Evolutionary conservation across 2,329 filamentous ascomycete genomes (phyloP).

Genomic region (Graphilbum ipis-grandicollis): DNA sequence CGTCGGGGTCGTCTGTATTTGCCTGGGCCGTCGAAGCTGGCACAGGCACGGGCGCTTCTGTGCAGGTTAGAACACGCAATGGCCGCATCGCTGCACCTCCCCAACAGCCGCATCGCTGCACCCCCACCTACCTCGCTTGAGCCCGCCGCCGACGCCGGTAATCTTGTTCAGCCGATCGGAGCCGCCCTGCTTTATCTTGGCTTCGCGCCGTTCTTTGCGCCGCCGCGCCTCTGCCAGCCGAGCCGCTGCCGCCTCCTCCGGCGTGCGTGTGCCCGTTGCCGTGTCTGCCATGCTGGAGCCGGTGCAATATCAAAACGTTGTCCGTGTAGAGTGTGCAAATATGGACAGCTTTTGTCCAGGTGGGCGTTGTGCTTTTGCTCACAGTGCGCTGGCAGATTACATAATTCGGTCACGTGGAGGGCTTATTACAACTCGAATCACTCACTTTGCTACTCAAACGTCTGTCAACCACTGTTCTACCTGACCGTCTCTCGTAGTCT

Average conservation of each 20-base stretch:
- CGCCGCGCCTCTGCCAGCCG: conserved; percentile 41
- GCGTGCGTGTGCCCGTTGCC: conserved; percentile 8
- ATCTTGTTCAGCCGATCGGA: conserved; percentile 57
- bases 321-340: too few species aligned
- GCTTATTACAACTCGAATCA: too few species aligned
- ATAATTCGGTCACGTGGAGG: too few species aligned
- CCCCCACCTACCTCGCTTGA: conserved; percentile 24
- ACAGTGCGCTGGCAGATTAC: too few species aligned
- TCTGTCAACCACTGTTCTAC: too few species aligned
- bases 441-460: too few species aligned
- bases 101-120: too few species aligned
- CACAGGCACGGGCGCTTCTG: neutral
- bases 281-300: conserved; percentile 21
- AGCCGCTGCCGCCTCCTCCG: conserved; percentile 24
- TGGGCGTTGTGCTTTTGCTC: too few species aligned
- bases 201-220: conserved; percentile 63
- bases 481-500: too few species aligned
- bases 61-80: neutral
- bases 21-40: conserved; percentile 5
- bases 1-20: conserved; percentile 44
- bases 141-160: conserved; percentile 47
- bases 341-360: too few species aligned
- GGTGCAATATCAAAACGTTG: too few species aligned
- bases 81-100: too few species aligned
- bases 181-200: conserved; percentile 59